Evolutionary conservation across 202 grass and related monocot genomes (phyloP).

Genomic region (Zoysia matrella): DNA sequence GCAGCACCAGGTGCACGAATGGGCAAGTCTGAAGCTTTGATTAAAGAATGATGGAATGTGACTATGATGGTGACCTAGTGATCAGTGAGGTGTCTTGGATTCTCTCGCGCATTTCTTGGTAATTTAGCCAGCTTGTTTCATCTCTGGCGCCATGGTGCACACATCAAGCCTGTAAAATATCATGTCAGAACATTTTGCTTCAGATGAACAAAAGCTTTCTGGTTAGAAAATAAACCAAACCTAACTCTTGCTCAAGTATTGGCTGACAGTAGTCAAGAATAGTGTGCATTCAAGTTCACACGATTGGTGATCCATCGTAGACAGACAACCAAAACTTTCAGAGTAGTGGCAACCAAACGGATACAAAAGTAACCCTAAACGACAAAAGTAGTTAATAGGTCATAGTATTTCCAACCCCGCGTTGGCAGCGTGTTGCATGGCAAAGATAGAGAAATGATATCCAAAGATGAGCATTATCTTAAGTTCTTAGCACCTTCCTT

Average conservation of each 20-base stretch:
- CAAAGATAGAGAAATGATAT: slow-evolving; percentile 22
- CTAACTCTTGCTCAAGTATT: slow-evolving; percentile 24
- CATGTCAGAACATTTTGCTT: slow-evolving; percentile 10
- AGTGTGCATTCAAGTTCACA: slow-evolving; percentile 30
- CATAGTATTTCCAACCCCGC: slow-evolving; percentile 1
- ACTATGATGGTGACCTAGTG: slow-evolving; percentile 46
- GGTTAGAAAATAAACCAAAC: slow-evolving; percentile 7
- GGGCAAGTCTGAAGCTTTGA: slow-evolving; percentile 29
- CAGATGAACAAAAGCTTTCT: not conserved
- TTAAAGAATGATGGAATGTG: slow-evolving; percentile 44
- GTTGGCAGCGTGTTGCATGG: slow-evolving; percentile 22
- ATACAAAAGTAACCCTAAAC: slow-evolving; percentile 40
- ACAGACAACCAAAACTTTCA: slow-evolving; percentile 23
- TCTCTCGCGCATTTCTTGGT: slow-evolving; percentile 37
- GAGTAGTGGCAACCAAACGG: slow-evolving; percentile 40
- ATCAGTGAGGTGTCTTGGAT: slow-evolving; percentile 38
- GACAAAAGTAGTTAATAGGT: slow-evolving; percentile 53
- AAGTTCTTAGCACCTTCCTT: slow-evolving; percentile 6
- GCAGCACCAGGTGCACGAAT: slow-evolving; percentile 48
- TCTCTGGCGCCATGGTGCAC: slow-evolving; percentile 15
- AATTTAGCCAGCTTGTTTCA: slow-evolving; percentile 25
- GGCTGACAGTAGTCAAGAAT: slow-evolving; percentile 40
- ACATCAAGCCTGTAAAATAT: not conserved
- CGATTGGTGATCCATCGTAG: slow-evolving; percentile 11
- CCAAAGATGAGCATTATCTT: slow-evolving; percentile 32